Percentiles rank a stretch among this genome's conserved stretches.
Evolutionary conservation across 2,329 filamentous ascomycete species (phyloP).

Genomic region (Knoxdaviesia proteae): DNA sequence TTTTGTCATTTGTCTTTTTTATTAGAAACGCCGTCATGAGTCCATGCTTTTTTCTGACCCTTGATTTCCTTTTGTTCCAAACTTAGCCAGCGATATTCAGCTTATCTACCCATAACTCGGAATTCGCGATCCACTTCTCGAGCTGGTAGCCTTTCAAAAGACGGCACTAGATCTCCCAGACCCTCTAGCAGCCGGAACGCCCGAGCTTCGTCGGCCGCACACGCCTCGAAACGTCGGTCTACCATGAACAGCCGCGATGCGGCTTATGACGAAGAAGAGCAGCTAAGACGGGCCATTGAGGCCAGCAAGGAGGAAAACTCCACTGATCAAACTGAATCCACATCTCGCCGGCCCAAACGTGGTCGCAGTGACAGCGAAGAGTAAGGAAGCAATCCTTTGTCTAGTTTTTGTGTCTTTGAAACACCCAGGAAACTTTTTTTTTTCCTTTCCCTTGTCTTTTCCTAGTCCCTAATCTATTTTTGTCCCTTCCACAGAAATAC

Average conservation of each 20-base stretch:
- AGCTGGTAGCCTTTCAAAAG: slow-evolving; percentile 45
- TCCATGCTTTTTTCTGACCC: no score
- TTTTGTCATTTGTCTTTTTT: no score
- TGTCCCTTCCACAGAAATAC: slow-evolving; percentile 34
- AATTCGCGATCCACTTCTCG: slow-evolving; percentile 35
- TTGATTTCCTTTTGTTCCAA: background rate
- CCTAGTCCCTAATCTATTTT: background rate
- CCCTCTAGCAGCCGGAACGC: slow-evolving; percentile 33
- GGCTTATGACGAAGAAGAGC: slow-evolving; percentile 87
- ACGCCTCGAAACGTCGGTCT: slow-evolving; percentile 63
- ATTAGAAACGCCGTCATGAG: no score
- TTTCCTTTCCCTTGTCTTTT: background rate
- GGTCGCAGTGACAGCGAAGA: slow-evolving; percentile 83
- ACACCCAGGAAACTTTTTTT: background rate
- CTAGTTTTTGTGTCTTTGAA: background rate
- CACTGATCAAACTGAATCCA: slow-evolving; percentile 28
- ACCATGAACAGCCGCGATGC: slow-evolving; percentile 96
- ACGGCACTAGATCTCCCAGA: slow-evolving; percentile 32
- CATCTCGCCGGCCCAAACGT: slow-evolving; percentile 47
- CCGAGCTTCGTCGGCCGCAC: slow-evolving; percentile 26
- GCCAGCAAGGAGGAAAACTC: slow-evolving; percentile 73
- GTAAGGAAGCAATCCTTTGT: slow-evolving; percentile 31
- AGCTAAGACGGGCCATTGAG: slow-evolving; percentile 73
- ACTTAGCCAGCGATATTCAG: slow-evolving; percentile 41
- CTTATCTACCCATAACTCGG: slow-evolving; percentile 39